These are phyloP conservation scores for Wallacemonas collosoma DNA, from an alignment of 208 protist species.

Conservation along the genomic window DNA sequence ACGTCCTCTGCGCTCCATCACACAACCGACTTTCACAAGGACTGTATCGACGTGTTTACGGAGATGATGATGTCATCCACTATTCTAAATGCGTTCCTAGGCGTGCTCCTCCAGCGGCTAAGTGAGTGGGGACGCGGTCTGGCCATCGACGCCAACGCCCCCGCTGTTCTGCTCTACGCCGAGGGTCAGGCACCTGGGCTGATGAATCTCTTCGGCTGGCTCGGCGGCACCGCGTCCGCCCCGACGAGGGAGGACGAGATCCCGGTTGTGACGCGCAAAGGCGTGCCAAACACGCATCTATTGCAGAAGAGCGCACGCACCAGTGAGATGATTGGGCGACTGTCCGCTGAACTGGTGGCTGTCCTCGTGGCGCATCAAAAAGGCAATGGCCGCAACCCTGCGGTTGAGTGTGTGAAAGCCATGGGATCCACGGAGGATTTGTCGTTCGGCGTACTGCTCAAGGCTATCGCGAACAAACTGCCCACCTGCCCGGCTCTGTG, in stretches of 20 bases:
- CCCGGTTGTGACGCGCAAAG: conserved; percentile 13
- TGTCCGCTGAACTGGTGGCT: conserved; percentile 61
- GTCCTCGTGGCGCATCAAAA: conserved; percentile 70
- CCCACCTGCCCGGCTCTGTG: conserved; percentile 49
- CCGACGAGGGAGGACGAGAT: conserved; percentile 15
- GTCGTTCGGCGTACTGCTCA: conserved; percentile 45
- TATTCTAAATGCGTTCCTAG: conserved; percentile 38
- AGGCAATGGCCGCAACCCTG: conserved; percentile 57
- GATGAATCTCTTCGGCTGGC: conserved; percentile 40
- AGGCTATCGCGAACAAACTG: conserved; percentile 36
- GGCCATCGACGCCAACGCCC: conserved; percentile 17
- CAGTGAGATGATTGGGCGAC: conserved; percentile 45
- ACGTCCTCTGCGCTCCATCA: conserved; percentile 80
- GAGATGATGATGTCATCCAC: conserved; percentile 67
- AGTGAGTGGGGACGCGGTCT: conserved; percentile 49
- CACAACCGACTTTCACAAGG: conserved; percentile 45
- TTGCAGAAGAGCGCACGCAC: conserved; percentile 34
- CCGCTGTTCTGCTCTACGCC: conserved; percentile 41
- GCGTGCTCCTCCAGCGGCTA: conserved; percentile 46
- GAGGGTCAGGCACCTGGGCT: conserved; percentile 32
- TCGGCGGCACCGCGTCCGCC: conserved; percentile 20
- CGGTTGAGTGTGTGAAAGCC: conserved; percentile 42
- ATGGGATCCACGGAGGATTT: conserved; percentile 32
- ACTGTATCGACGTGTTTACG: conserved; percentile 74
- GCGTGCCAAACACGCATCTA: conserved; percentile 12